phyloP scores from a whole-genome alignment of 768 basidiomycete genomes.

The Udeniomyces megalosporus region DNA sequence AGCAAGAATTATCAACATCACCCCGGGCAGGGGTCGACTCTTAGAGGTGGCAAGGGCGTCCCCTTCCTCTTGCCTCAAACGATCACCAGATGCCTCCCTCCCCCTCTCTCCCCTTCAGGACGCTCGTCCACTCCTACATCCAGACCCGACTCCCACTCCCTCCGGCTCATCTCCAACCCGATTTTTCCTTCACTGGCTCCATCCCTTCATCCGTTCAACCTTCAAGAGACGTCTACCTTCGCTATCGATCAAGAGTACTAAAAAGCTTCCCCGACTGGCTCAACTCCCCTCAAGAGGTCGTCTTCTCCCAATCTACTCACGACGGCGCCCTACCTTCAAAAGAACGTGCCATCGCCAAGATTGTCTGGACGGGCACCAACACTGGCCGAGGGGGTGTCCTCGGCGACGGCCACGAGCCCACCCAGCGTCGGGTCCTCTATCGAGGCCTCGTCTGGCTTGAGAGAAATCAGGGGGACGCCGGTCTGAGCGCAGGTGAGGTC shows the following conservation, averaged over 20 bases:
- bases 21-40: no score
- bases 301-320: background rate
- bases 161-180: background rate
- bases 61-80: no score
- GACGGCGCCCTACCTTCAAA: background rate
- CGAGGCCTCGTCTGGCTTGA: background rate
- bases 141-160: background rate
- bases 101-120: background rate
- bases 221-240: background rate
- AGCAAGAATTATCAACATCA: no score
- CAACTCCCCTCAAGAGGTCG: background rate
- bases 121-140: background rate
- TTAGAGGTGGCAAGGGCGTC: no score
- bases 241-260: background rate
- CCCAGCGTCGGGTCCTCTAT: background rate
- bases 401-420: background rate
- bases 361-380: slow-evolving; percentile 5
- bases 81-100: background rate
- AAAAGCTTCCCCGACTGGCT: background rate
- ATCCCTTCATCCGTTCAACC: background rate
- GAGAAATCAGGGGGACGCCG: background rate
- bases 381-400: background rate
- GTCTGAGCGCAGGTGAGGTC: background rate
- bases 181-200: background rate
- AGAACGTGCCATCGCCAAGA: slow-evolving; percentile 3